These are phyloP conservation scores for Neltuma alba DNA, from an alignment of 306 rosid species.

Conservation along the genomic window DNA sequence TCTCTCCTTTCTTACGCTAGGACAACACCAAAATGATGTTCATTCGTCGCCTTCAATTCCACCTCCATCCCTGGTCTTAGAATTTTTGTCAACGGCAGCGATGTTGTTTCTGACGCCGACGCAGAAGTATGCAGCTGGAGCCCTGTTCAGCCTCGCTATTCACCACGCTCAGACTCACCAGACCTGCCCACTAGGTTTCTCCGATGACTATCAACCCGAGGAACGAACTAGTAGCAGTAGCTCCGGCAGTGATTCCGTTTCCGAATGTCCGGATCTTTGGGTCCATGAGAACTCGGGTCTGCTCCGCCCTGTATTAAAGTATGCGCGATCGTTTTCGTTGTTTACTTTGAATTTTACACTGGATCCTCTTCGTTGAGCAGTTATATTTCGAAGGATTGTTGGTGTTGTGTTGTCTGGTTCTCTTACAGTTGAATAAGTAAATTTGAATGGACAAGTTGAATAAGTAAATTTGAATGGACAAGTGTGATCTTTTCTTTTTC, in stretches of 20 bases:
- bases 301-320: conserved; percentile 78
- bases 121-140: conserved; percentile 78
- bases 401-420: neutral
- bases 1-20: neutral
- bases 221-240: conserved; percentile 52
- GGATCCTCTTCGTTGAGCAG: neutral
- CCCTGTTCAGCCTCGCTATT: conserved; percentile 68
- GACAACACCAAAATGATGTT: neutral
- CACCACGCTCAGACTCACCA: conserved; percentile 75
- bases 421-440: neutral
- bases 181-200: conserved; percentile 47
- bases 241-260: conserved; percentile 62
- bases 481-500: neutral
- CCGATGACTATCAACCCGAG: conserved; percentile 11
- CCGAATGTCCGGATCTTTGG: conserved; percentile 81
- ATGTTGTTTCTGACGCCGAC: conserved; percentile 65
- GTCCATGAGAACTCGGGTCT: conserved; percentile 60
- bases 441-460: neutral
- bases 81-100: conserved; percentile 32
- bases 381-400: neutral
- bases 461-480: neutral
- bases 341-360: neutral
- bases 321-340: neutral
- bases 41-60: neutral
- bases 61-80: neutral